Conservation (phyloP, 73 alveolate species). For the Paramecium tetraurelia region DNA sequence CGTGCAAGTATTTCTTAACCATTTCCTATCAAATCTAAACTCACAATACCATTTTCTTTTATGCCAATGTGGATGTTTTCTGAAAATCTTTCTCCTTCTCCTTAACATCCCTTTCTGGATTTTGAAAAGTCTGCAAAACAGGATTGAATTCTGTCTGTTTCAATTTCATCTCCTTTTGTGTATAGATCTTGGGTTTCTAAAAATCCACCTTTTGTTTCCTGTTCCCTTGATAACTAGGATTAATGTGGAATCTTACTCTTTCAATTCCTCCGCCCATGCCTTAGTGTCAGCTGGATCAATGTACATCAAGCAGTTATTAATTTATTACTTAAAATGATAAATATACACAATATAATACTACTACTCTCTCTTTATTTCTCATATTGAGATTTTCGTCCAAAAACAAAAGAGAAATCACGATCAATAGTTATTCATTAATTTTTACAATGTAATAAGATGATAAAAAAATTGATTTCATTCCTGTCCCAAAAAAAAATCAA, state of each 20-base stretch:
- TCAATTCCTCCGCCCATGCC: constrained; percentile 44
- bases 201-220: constrained; percentile 13
- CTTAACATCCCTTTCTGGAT: background rate
- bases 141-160: constrained; percentile 43
- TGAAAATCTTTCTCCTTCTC: background rate
- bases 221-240: background rate
- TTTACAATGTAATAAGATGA: background rate
- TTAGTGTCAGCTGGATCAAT: constrained; percentile 44
- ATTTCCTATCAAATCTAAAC: background rate
- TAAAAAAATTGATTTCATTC: background rate
- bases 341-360: background rate
- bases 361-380: too few relatives aligned
- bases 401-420: background rate
- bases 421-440: background rate
- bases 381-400: background rate
- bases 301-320: constrained; percentile 15
- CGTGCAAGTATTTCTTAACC: constrained; percentile 21
- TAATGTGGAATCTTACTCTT: background rate
- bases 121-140: background rate
- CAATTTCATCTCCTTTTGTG: constrained; percentile 35
- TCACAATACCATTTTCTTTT: background rate
- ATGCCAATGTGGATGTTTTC: background rate
- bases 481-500: constrained; percentile 5
- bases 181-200: constrained; percentile 6
- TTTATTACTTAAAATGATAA: background rate